Percentiles rank a stretch among this genome's conserved stretches.
These are phyloP conservation scores for Globisporangium mamillatum DNA, from an alignment of 352 stramenopile genomes.

Conservation along the genomic window DNA sequence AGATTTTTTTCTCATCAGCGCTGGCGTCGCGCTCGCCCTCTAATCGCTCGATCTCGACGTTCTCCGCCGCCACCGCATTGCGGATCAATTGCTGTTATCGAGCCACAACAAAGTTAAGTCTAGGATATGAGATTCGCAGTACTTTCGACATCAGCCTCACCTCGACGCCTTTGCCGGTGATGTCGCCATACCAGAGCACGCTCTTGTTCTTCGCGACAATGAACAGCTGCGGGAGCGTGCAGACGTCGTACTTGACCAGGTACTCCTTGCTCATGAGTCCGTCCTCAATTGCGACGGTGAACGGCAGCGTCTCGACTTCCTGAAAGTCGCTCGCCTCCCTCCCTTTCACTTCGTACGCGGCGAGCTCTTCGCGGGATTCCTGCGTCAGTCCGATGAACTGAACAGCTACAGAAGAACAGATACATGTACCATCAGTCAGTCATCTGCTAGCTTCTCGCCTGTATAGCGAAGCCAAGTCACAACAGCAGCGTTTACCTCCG, in stretches of 20 bases:
- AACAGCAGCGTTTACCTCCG: constrained; percentile 22
- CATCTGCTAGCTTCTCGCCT: neutral
- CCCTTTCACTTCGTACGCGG: constrained; percentile 59
- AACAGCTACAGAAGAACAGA: constrained; percentile 18
- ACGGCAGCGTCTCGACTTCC: constrained; percentile 45
- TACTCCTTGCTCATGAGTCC: constrained; percentile 74
- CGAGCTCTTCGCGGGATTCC: constrained; percentile 59
- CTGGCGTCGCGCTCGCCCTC: neutral
- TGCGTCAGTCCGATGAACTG: constrained; percentile 71
- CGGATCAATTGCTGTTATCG: constrained; percentile 30
- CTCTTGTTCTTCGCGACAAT: constrained; percentile 55
- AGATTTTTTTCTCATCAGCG: neutral
- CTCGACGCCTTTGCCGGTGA: constrained; percentile 32
- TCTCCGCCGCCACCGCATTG: constrained; percentile 31
- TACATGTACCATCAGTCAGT: neutral
- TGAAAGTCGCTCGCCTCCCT: constrained; percentile 53
- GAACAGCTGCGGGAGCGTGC: constrained; percentile 52
- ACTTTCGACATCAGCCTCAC: constrained; percentile 16
- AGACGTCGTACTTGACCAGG: constrained; percentile 63
- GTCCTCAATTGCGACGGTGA: constrained; percentile 66
- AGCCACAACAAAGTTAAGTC: neutral
- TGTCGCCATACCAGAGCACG: constrained; percentile 57
- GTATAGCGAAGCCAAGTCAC: neutral
- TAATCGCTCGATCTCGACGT: constrained; percentile 14
- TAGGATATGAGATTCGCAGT: neutral